Conservation (phyloP, 129 eudicot genomes). For the Sambucus nigra region DNA sequence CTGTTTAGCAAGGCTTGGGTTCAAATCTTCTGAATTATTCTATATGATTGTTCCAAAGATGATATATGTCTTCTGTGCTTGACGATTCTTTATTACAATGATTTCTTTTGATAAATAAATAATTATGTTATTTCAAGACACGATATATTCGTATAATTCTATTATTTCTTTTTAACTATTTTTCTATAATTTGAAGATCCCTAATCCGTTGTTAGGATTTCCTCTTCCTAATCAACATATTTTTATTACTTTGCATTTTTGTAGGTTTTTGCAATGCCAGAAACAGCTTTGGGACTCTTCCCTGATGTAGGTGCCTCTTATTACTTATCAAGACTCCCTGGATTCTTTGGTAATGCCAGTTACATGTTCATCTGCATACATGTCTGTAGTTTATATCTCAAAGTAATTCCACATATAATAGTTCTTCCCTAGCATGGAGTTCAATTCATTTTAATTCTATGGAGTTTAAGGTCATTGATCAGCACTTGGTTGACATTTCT, state of each 20-base stretch:
- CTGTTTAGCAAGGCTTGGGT: too few relatives aligned
- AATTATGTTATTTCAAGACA: too few relatives aligned
- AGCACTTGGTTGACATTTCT: neutral
- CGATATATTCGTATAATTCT: too few relatives aligned
- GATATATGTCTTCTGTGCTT: too few relatives aligned
- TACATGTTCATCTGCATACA: slow-evolving; percentile 1
- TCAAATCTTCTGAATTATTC: too few relatives aligned
- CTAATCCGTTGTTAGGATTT: too few relatives aligned
- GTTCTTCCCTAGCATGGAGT: neutral
- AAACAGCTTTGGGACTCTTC: slow-evolving; percentile 85
- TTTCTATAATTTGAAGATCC: too few relatives aligned
- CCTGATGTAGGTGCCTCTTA: slow-evolving; percentile 97
- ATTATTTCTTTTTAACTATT: too few relatives aligned
- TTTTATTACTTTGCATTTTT: neutral
- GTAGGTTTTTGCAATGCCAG: slow-evolving; percentile 98
- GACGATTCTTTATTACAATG: too few relatives aligned
- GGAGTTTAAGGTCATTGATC: neutral
- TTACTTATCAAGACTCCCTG: slow-evolving; percentile 80
- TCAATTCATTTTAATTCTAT: too few relatives aligned
- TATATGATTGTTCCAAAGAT: too few relatives aligned
- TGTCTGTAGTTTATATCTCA: neutral
- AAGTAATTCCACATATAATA: neutral
- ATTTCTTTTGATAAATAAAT: too few relatives aligned
- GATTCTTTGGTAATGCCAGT: slow-evolving; percentile 72
- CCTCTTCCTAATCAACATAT: neutral